Base-by-base conservation (phyloP, 2,329 filamentous ascomycete genomes). In the Ceratocystis albifundus region DNA sequence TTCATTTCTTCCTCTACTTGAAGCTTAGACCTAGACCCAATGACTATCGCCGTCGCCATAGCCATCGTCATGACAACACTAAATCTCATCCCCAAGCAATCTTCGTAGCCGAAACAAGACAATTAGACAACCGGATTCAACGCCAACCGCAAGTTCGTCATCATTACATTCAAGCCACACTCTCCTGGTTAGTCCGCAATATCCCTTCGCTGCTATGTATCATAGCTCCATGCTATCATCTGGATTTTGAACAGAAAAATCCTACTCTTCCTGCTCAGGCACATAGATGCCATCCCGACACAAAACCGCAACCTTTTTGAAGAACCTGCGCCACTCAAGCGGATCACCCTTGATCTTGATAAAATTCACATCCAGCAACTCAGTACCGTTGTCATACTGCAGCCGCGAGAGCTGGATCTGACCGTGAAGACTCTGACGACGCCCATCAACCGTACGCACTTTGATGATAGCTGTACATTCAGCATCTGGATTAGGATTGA, bases 321-420 rank as follows among this genome's bases (percentile, higher is more conserved):
- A 99, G 74, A 99, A 90, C 44, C 94, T 81, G 68, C 94, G 84
- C 94, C 95, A 99, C 78, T 97, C 93, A 62, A 99, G 77, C 4
- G 94, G 94, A 78, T 99, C 94, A 4, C 94, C 94, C 77, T 96
- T 96, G 65, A 89, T 82, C 77, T 99, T 99, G 70, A 95, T 84
- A 74, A 99, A 97, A 64, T 90, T 83, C 32, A 96, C 89, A 74
- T 96, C 92, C 28, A 92, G 81, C 41, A 93, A 76, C 68, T 88
- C 87, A 70, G 76, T 77, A 8, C 78, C 78, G 65, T 80, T 79
- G 1, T 77, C 82, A 69, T 87, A 80, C 53, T 76, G 74, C 73
- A 84, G 84, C 75, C 78, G 83, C 72, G 93, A 88, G 5, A 94
- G 79, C 12, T 89, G 78, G 59, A 95, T 85, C 72, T 88, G 87